Base-by-base conservation (phyloP, 208 protist genomes). In the Histomonas meleagridis region DNA sequence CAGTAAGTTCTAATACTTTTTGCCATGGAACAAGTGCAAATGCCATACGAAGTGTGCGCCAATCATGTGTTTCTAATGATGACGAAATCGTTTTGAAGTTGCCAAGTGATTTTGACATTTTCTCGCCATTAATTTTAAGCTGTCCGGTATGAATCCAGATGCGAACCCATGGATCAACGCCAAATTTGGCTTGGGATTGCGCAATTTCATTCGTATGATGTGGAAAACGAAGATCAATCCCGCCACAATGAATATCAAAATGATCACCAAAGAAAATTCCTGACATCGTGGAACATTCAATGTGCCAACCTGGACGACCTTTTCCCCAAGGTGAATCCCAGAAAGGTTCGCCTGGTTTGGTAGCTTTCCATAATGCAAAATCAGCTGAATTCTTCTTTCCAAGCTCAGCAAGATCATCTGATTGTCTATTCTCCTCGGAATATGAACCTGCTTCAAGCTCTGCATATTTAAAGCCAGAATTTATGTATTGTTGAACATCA, bases 171-270 rank as follows among this genome's bases (percentile, higher is more conserved):
- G 60, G 40, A 32, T 62, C 16, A 40, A 40, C 90, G 18, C 60
- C 92, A 48, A 49, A 92, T 32, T 65, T 48, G 43, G 94, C 93
- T 69, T 94, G 92, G 0, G 92, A 92, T 92, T 97, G 95, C 4
- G 95, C 95, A 4, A 97, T 69, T 92, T 97, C 95, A 92, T 97
- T 97, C n/a, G 95, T 95, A 79, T 97, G 92, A 72, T 97, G 96
- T 21, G 96, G 96, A 69, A 96, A 97, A 62, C 93, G 93, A 0
- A 97, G 93, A 91, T 97, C 96, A 28, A 92, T 91, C 0, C 96
- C 95, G 55, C 96, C 96, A 1, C 81, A 91, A 65, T 96, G 95
- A 76, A 97, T 79, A 92, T 96, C 95, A 43, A 96, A 86, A 9
- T 40, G 86, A 26, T 86, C 48, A 12, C 94, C 94, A n/a, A 95